Base-by-base conservation (phyloP, 768 basidiomycete species). In the Leccinellum rugosiceps region DNA sequence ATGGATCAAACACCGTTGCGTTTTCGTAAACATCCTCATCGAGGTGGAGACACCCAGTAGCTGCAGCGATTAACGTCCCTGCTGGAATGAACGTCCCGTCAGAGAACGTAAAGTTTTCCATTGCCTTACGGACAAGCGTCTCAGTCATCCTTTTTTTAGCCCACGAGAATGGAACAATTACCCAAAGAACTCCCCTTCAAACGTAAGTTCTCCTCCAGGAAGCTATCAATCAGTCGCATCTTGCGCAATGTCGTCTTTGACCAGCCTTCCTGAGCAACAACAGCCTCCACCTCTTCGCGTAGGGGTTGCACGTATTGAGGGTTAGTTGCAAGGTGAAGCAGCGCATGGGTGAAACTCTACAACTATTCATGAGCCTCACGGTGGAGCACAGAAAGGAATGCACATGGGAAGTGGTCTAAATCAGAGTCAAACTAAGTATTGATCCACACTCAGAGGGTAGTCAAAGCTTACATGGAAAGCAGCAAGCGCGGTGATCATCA, bases 1-100 rank as follows among this genome's bases (percentile, higher is more conserved):
- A 81, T 0, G 77, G 77, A 38, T 82, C 75, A 57, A 85, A 79
- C 6, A 56, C 59, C 1, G 68, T 26, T 3, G 78, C 62, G 26
- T 76, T 67, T 9, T 71, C 58, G 47, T 79, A 78, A 28, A 56
- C 1, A 10, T 50, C 35, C 2, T 50, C 46, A 46, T 67, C 66
- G 51, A 43, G 57, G 52, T 73, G 71, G 2, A 66, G 41, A 14
- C 66, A 65, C 45, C 63, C 58, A 15, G 65, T 54, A 11, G 73
- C 65, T 19, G 64, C 63, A 3, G 70, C 56, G 4, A 77, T 26
- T 38, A 64, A 63, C 8, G 67, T 66, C 14, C 49, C 49, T 19
- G 31, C 31, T 15, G 49, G 49, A 19, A 50, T 50, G 6, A 23
- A 50, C 6, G 72, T 76, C 15, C 75, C 76, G 53, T 77, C 72